phyloP scores from a whole-genome alignment of 2,329 filamentous ascomycete genomes.

The Penicillium sp. region DNA sequence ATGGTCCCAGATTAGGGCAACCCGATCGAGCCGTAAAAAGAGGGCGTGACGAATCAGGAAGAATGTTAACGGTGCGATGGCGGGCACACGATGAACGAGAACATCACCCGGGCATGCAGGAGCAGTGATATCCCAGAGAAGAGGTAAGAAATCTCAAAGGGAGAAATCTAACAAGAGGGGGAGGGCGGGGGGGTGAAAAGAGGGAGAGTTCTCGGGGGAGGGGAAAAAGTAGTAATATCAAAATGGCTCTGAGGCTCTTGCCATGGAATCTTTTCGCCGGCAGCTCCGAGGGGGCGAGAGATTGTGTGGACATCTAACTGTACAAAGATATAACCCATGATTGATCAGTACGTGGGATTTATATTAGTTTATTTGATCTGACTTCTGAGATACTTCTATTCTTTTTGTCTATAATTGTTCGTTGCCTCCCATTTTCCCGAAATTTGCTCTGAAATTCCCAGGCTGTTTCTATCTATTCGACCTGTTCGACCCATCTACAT shows the following conservation, averaged over 20 bases:
- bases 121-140: slow-evolving; percentile 4
- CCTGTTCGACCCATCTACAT: slow-evolving; percentile 2
- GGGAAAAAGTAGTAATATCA: neutral
- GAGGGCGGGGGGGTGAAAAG: neutral
- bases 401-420: neutral
- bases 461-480: neutral
- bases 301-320: neutral
- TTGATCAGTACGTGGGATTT: neutral
- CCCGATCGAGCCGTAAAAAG: slow-evolving; percentile 6
- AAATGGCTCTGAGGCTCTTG: slow-evolving; percentile 7
- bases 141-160: neutral
- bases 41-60: slow-evolving; percentile 25
- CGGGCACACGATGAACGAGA: slow-evolving; percentile 19
- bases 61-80: slow-evolving; percentile 29
- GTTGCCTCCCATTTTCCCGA: neutral
- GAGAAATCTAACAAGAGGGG: slow-evolving; percentile 4
- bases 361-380: no score
- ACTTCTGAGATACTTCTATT: neutral
- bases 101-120: slow-evolving; percentile 18
- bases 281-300: slow-evolving; percentile 13
- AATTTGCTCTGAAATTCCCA: neutral
- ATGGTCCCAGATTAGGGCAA: slow-evolving; percentile 5
- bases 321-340: no score
- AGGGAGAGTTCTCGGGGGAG: neutral
- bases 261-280: slow-evolving; percentile 16